phyloP scores from a whole-genome alignment of 179 eudicot genomes.

The Monotropa hypopitys region DNA sequence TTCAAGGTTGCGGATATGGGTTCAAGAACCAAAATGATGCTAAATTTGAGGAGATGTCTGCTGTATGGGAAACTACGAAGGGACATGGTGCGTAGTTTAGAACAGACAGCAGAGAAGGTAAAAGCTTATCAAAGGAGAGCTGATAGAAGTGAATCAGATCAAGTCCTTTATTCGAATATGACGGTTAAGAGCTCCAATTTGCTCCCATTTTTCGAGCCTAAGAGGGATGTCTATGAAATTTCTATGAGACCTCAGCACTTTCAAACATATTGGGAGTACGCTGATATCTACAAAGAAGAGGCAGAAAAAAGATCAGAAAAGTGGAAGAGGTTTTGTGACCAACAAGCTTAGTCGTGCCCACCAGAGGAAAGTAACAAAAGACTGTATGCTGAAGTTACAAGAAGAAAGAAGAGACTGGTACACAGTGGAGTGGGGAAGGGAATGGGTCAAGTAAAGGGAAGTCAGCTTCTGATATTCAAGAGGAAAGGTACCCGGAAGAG shows the following conservation, averaged over 20 bases:
- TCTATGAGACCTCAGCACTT: slow-evolving; percentile 92
- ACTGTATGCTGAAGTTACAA: slow-evolving; percentile 22
- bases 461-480: slow-evolving; percentile 19
- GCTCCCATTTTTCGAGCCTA: slow-evolving; percentile 17
- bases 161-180: slow-evolving; percentile 9
- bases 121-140: no score
- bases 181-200: slow-evolving; percentile 14
- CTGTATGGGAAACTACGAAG: no score
- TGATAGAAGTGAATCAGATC: slow-evolving; percentile 4
- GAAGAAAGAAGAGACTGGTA: slow-evolving; percentile 13
- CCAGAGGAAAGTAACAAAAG: slow-evolving; percentile 17
- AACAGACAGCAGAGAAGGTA: no score
- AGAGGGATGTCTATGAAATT: slow-evolving; percentile 92
- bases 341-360: slow-evolving; percentile 41
- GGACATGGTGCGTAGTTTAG: no score
- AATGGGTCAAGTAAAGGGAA: slow-evolving; percentile 11
- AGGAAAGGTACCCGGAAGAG: slow-evolving; percentile 17
- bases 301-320: slow-evolving; percentile 95
- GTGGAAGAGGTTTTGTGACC: slow-evolving; percentile 69
- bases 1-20: no score
- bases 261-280: slow-evolving; percentile 89
- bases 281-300: slow-evolving; percentile 93
- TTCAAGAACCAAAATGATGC: no score
- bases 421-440: slow-evolving; percentile 17
- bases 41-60: no score